Evolutionary conservation across 1,284 basidiomycete species (phyloP), one percentile per base, ranked within the genome.

Genomic region (Phellinidium pouzarii): DNA sequence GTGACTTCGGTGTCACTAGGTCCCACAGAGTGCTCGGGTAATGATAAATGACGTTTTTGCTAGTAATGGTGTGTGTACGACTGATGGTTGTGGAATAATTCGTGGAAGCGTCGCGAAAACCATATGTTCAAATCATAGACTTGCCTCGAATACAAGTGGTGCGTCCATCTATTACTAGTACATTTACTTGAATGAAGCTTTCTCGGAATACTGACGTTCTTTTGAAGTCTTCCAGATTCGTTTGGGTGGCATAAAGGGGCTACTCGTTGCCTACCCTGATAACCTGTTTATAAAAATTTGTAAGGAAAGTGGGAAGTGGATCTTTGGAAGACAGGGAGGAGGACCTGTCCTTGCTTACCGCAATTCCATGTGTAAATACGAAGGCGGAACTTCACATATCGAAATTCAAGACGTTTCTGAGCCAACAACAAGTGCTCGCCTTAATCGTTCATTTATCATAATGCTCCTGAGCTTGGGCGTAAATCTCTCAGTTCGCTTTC

Each of bases 1-100:
- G 8, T 12, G 45, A 3, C 44, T 45, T n/a, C 11, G 4, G 6
- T 8, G 12, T 27, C 36, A 26, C 36, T 31, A 64, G 62, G 53
- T 61, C 25, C 17, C 36, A 17, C 29, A 34, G 0, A 48, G 52
- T 38, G 29, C 59, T 9, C 36, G 58, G 17, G 46, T 56, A 1
- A 6, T 41, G 19, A 47, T 64, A 4, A 34, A 34, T 0, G 63
- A 65, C 34, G 26, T 59, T 3, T 34, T 3, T 14, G 62, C 62
- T 6, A 47, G 45, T 12, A 61, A 65, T 29, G 59, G 59, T 1
- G 58, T 59, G 2, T 42, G 59, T 9, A 58, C 54, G 19, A 63
- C 61, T 19, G 64, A 65, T 51, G 64, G 64, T 7, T 61, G 59
- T 34, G 62, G 64, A 1, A 48, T 61, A 12, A 64, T 65, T 29